Conservation (phyloP, 225 moss, liverwort and hornwort species). For the Physcomitrellopsis africana region DNA sequence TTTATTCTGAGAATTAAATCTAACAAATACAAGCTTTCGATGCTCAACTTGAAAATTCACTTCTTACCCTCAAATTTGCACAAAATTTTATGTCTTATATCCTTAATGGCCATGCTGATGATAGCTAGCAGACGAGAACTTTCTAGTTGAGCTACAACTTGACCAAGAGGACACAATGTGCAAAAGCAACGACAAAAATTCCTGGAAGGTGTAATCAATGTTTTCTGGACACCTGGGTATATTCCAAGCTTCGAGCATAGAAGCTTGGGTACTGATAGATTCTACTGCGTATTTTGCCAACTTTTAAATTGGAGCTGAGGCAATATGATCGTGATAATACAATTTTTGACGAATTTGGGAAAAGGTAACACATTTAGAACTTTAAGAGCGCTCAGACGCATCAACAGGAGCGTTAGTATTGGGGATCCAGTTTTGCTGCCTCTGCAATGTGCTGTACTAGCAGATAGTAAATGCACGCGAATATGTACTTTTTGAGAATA, state of each 20-base stretch:
- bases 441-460: slow-evolving; percentile 2
- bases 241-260: background rate
- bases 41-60: slow-evolving; percentile 20
- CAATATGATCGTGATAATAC: slow-evolving; percentile 21
- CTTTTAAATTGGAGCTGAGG: slow-evolving; percentile 21
- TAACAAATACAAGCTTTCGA: background rate
- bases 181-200: slow-evolving; percentile 57
- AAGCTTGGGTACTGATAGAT: background rate
- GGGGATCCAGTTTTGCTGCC: slow-evolving; percentile 23
- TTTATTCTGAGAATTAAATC: background rate
- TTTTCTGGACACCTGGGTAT: background rate
- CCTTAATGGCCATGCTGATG: slow-evolving; percentile 4
- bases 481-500: background rate
- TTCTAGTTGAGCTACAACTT: slow-evolving; percentile 78
- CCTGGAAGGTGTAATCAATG: slow-evolving; percentile 62
- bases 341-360: slow-evolving; percentile 65
- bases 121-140: slow-evolving; percentile 72
- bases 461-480: background rate
- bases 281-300: background rate
- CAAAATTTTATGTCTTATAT: slow-evolving; percentile 3
- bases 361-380: slow-evolving; percentile 48
- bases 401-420: slow-evolving; percentile 28
- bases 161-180: slow-evolving; percentile 59
- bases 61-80: slow-evolving; percentile 1
- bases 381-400: slow-evolving; percentile 43